These are phyloP conservation scores for Lipomyces yamanashiensis DNA, from an alignment of 805 yeast species.

Conservation along the genomic window DNA sequence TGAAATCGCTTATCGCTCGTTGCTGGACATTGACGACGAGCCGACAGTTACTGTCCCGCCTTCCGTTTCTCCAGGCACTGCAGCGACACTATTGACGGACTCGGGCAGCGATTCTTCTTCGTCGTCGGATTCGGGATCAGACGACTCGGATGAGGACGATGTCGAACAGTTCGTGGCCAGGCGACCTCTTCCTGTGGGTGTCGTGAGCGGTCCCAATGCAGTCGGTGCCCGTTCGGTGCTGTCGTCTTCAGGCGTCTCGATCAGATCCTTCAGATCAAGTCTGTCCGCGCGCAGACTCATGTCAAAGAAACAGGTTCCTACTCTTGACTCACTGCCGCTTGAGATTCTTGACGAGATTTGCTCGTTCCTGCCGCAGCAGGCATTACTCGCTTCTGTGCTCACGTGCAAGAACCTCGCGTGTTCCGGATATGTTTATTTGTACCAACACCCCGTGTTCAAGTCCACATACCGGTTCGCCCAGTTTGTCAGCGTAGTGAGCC, in stretches of 20 bases:
- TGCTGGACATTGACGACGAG: slow-evolving; percentile 20
- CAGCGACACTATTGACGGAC: no score
- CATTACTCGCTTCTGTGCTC: slow-evolving; percentile 56
- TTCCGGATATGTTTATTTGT: slow-evolving; percentile 48
- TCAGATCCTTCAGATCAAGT: slow-evolving; percentile 33
- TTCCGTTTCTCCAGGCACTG: no score
- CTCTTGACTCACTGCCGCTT: slow-evolving; percentile 40
- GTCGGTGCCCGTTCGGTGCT: slow-evolving; percentile 11
- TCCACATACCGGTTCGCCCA: slow-evolving; percentile 83
- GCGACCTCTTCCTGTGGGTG: neutral
- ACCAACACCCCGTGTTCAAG: slow-evolving; percentile 58
- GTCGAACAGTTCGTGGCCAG: neutral
- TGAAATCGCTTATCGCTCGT: slow-evolving; percentile 22
- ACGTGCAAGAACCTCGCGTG: slow-evolving; percentile 26
- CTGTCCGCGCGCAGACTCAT: slow-evolving; percentile 20
- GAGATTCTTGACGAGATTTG: slow-evolving; percentile 41
- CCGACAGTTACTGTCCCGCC: no score
- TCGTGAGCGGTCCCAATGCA: neutral
- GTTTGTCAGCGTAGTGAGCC: slow-evolving; percentile 68
- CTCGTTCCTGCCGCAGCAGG: slow-evolving; percentile 45
- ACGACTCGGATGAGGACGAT: slow-evolving; percentile 17
- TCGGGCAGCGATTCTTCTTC: neutral
- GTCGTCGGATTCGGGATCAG: slow-evolving; percentile 20
- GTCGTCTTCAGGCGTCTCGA: slow-evolving; percentile 33
- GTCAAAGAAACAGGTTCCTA: slow-evolving; percentile 10